Percentiles rank a stretch among this genome's conserved stretches.
Evolutionary conservation across 2,329 filamentous ascomycete genomes (phyloP).

Genomic region (Neospermospora avenae): DNA sequence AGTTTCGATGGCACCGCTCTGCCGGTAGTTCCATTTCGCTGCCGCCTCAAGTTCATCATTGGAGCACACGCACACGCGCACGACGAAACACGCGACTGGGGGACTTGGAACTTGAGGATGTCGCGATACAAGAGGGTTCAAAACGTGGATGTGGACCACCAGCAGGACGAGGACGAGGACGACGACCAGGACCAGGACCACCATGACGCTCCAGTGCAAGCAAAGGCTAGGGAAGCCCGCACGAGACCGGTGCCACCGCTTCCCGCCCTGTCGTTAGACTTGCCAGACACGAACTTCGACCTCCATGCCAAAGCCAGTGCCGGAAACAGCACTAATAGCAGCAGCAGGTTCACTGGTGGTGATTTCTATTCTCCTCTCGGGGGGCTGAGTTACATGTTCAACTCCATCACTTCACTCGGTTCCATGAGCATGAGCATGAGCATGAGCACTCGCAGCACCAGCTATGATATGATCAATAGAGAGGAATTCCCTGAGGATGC

Average conservation of each 20-base stretch:
- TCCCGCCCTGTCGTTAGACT: background rate
- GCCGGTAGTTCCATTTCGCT: background rate
- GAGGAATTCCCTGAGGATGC: slow-evolving; percentile 9
- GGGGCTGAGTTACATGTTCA: slow-evolving; percentile 9
- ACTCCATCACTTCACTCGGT: slow-evolving; percentile 8
- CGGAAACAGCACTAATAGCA: background rate
- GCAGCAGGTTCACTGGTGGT: background rate
- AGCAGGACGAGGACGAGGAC: background rate
- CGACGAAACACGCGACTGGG: background rate
- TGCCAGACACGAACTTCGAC: background rate
- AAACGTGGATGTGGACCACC: background rate
- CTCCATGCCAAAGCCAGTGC: too few relatives aligned
- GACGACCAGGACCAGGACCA: background rate
- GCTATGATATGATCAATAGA: slow-evolving; percentile 13
- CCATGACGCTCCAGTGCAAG: background rate
- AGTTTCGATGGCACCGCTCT: background rate
- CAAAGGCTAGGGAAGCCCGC: background rate
- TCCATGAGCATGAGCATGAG: too few relatives aligned
- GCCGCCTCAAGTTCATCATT: background rate
- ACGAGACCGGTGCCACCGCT: background rate
- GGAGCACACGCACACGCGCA: background rate
- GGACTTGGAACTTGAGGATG: background rate
- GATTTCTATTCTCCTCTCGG: background rate
- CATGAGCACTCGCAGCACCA: slow-evolving; percentile 5
- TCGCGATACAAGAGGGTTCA: background rate